Conservation (phyloP, 108 stramenopile genomes). For the Schizochytrium sp. region DNA sequence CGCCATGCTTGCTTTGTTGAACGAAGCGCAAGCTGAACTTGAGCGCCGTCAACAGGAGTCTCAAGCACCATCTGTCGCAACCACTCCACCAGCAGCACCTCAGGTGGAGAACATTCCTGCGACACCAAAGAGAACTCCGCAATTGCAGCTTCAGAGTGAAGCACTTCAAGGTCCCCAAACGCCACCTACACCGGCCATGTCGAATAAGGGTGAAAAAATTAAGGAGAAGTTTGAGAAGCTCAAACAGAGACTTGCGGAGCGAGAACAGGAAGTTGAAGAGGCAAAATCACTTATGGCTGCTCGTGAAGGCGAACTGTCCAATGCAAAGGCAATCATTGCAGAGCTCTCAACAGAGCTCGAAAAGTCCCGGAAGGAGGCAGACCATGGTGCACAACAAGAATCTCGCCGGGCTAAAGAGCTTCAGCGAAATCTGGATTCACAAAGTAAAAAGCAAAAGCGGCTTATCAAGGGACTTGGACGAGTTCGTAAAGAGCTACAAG, state of each 20-base stretch:
- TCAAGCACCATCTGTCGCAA: not conserved
- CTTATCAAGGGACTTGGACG: not conserved
- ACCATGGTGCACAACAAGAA: not conserved
- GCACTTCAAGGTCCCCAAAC: not conserved
- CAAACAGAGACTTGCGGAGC: not conserved
- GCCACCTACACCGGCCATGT: conserved; percentile 15
- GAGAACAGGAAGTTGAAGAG: conserved; percentile 1
- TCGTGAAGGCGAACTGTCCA: conserved; percentile 13
- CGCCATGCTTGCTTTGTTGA: not conserved
- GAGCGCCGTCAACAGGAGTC: not conserved
- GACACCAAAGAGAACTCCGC: conserved; percentile 8
- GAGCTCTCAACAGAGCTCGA: not conserved
- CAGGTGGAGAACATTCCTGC: not conserved
- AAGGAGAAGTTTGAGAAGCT: conserved; percentile 51
- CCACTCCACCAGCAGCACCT: not conserved
- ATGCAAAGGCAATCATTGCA: not conserved
- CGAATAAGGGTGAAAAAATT: conserved; percentile 50
- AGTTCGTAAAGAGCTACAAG: not conserved
- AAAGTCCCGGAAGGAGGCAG: not conserved
- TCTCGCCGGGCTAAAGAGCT: no score
- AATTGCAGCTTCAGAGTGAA: not conserved
- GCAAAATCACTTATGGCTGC: not conserved
- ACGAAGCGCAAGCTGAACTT: conserved; percentile 36
- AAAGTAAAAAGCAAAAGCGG: not conserved
- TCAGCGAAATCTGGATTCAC: not conserved